phyloP scores from a whole-genome alignment of 2,329 filamentous ascomycete genomes.

The Ascochyta pisi region DNA sequence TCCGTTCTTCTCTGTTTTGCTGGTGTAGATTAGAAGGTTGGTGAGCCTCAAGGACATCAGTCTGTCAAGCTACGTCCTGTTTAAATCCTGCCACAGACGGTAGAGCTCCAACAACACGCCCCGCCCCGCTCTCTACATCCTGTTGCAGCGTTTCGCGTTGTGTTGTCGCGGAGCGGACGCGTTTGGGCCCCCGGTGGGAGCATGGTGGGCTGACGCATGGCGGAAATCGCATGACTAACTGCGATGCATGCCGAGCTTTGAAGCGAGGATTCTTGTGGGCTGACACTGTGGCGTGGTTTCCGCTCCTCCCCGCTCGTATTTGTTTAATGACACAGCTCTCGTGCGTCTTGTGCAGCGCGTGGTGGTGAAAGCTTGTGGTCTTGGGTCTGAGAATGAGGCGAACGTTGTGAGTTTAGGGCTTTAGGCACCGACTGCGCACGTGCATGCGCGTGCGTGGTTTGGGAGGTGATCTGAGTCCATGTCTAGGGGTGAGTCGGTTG shows the following conservation, averaged over 20 bases:
- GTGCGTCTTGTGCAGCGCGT: not conserved
- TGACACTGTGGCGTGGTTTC: slow-evolving; percentile 20
- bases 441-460: not conserved
- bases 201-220: slow-evolving; percentile 11
- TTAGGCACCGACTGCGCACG: not conserved
- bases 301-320: slow-evolving; percentile 35
- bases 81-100: too few relatives aligned
- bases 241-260: slow-evolving; percentile 19
- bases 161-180: not conserved
- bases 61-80: too few relatives aligned
- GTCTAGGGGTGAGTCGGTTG: not conserved
- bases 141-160: not conserved
- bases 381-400: not conserved
- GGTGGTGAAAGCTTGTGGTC: not conserved
- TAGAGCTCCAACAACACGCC: not conserved
- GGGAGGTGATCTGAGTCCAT: not conserved
- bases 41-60: too few relatives aligned
- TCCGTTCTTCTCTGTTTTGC: too few relatives aligned
- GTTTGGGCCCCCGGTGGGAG: not conserved
- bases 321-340: slow-evolving; percentile 27
- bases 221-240: slow-evolving; percentile 23
- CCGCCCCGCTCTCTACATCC: slow-evolving; percentile 4
- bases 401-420: not conserved
- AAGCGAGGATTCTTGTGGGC: slow-evolving; percentile 10
- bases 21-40: too few relatives aligned